Base-by-base conservation (phyloP, 345 rosid species). In the Viola odorata region DNA sequence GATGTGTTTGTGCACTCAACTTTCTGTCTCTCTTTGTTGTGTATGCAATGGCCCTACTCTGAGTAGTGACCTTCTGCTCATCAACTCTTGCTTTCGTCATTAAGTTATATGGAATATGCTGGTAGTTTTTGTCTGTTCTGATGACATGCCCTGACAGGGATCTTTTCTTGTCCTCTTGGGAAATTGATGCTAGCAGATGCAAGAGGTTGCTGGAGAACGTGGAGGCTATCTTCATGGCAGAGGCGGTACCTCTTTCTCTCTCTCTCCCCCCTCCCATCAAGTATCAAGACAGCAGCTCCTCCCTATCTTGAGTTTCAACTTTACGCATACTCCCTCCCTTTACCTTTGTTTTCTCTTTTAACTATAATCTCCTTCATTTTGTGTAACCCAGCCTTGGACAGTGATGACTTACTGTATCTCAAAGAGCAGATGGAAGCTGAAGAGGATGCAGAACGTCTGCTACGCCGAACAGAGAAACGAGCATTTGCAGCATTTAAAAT, bases 61-160 rank as follows among this genome's bases (percentile, higher is more conserved):
- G 32, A 23, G 32, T 23, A 23, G 2, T 23, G 32, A 23, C 32
- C 32, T 23, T 23, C 32, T 23, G 32, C 32, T 23, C 32, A 23
- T 23, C 32, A 23, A 23, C 32, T 23, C 32, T 2, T 23, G 32
- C 32, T 23, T 23, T 23, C 32, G 32, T 23, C 32, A 23, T 23
- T 23, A 23, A 23, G 32, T 23, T 23, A 23, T 23, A 23, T 23
- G 32, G 32, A 23, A 23, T 23, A 23, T 23, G 32, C 32, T 23
- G 32, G 32, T 23, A 23, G 32, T 23, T 2, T 2, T 23, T 23
- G 32, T 23, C 32, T 47, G 13, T 82, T 84, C 97, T 90, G 91
- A 94, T 90, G 85, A 94, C 96, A 68, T 88, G 99, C 84, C 97
- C 97, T 72, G 98, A 82, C 96, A 94, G 99, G 96, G 97, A 94